Evolutionary conservation across 192 early-diverging fungal genomes (phyloP).

Genomic region (Mortierella hygrophila): DNA sequence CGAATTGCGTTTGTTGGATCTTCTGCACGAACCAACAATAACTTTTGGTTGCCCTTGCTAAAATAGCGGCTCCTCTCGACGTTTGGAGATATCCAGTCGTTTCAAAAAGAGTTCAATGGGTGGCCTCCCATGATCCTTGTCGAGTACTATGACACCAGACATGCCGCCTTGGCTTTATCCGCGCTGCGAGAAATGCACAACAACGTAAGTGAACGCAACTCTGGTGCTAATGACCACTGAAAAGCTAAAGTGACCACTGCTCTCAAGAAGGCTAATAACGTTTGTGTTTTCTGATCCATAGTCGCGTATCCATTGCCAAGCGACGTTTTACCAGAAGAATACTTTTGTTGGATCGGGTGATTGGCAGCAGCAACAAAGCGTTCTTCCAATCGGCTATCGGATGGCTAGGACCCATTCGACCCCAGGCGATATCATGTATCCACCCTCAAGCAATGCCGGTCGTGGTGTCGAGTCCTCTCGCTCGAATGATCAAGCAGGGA

Average conservation of each 20-base stretch:
- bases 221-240: background rate
- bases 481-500: background rate
- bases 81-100: slow-evolving; percentile 56
- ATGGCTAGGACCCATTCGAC: background rate
- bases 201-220: slow-evolving; percentile 31
- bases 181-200: slow-evolving; percentile 42
- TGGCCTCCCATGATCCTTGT: slow-evolving; percentile 38
- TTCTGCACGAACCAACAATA: background rate
- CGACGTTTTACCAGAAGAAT: slow-evolving; percentile 30
- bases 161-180: slow-evolving; percentile 46
- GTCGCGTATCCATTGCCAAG: slow-evolving; percentile 30
- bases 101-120: slow-evolving; percentile 33
- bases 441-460: background rate
- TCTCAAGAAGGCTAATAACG: background rate
- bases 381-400: background rate
- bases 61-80: slow-evolving; percentile 41
- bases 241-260: background rate
- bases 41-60: background rate
- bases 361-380: background rate
- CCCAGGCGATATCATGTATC: background rate
- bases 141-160: slow-evolving; percentile 65
- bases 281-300: slow-evolving; percentile 7
- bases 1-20: background rate
- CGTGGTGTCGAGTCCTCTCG: background rate
- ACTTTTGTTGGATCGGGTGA: background rate